Evolutionary conservation across 306 rosid genomes (phyloP), one percentile per base, ranked within the genome.

Genomic region (Oemleria cerasiformis): DNA sequence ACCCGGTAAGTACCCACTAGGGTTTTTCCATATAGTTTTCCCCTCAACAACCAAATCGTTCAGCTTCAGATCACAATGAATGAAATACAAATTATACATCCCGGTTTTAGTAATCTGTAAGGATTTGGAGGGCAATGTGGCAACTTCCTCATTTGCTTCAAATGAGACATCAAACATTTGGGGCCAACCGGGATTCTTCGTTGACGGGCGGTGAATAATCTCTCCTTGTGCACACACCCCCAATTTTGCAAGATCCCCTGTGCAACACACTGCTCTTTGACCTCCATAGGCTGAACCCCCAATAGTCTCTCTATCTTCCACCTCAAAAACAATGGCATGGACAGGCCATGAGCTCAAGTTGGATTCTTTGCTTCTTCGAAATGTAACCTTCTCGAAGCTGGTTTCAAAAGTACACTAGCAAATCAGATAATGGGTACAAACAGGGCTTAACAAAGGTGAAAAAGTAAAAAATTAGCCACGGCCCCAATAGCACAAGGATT

Each of bases 241-340:
- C 14, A 91, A 70, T 81, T 94, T 94, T 12, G 97, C 97, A 56
- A 94, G 96, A 86, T 94, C 99, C 36, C 89, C 76, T 0, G 99
- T 85, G 83, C 99, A 94, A 80, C 99, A 91, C 41, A 94, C 92
- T 20, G 99, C 99, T 82, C 99, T 89, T 78, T 94, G 99, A 77
- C 99, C 97, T 13, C 99, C 97, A 77, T 94, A 94, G 3, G 96
- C 99, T 1, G 99, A 91, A 75, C 99, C 99, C 61, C 99, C 97
- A 63, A 94, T 84, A 41, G 82, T 85, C 78, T 91, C 96, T 68
- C 99, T 94, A 78, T 94, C 99, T 75, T 94, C 99, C 73, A 94
- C 99, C 80, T 94, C 97, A 77, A 94, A 94, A 61, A 94, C 75
- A 82, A 94, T 87, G 42, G 92, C 96, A 63, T 91, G 95, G 74